phyloP scores from a whole-genome alignment of 192 early-diverging fungal genomes.

The Backusella australiensis region DNA sequence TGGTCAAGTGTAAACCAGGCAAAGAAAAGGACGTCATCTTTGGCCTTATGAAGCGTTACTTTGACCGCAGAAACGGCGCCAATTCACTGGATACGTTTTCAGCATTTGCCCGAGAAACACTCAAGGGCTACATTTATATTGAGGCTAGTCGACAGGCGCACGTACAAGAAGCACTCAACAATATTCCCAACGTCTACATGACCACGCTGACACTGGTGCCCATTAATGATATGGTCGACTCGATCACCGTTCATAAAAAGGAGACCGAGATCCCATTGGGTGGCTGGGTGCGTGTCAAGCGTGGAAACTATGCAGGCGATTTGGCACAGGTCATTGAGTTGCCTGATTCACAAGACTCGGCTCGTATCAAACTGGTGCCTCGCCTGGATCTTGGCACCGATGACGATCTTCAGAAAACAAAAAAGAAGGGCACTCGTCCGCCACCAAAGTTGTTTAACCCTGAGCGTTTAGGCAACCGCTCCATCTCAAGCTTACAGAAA shows the following conservation, averaged over 20 bases:
- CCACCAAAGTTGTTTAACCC: conserved; percentile 81
- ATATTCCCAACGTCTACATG: conserved; percentile 73
- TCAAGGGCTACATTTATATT: conserved; percentile 91
- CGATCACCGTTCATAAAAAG: conserved; percentile 72
- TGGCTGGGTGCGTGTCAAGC: conserved; percentile 86
- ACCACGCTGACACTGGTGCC: conserved; percentile 78
- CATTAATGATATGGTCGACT: conserved; percentile 89
- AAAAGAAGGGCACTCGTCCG: conserved; percentile 63
- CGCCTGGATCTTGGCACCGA: conserved; percentile 60
- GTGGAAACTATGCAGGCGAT: conserved; percentile 93
- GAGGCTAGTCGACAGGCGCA: conserved; percentile 79
- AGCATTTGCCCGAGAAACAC: conserved; percentile 77
- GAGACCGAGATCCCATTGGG: conserved; percentile 60
- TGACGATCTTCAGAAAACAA: conserved; percentile 50
- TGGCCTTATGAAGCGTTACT: conserved; percentile 70
- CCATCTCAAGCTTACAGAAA: conserved; percentile 44
- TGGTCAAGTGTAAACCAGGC: conserved; percentile 81
- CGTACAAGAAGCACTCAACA: conserved; percentile 57
- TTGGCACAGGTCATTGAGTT: conserved; percentile 76
- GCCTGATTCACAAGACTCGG: conserved; percentile 62
- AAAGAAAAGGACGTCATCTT: conserved; percentile 88
- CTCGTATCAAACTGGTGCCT: conserved; percentile 72
- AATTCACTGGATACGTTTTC: conserved; percentile 74
- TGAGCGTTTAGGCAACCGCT: conserved; percentile 40
- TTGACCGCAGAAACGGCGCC: conserved; percentile 61